Evolutionary conservation across 331 rosid genomes (phyloP).

Genomic region (Pyrus hybrid): DNA sequence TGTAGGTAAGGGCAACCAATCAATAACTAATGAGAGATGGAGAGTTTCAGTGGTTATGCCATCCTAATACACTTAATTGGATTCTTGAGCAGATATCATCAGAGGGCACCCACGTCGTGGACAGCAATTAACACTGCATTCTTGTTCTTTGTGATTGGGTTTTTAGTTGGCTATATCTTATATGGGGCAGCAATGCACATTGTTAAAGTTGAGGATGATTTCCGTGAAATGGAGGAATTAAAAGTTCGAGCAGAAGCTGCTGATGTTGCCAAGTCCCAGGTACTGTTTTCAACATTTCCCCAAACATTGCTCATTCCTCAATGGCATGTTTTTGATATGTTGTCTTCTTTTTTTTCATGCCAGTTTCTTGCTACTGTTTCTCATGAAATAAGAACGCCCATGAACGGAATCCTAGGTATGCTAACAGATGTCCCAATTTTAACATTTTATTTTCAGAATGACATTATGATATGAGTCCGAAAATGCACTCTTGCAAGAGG

Average conservation of each 20-base stretch:
- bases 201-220: constrained; percentile 94
- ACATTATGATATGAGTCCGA: not conserved
- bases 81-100: constrained; percentile 73
- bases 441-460: not conserved
- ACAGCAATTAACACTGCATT: constrained; percentile 55
- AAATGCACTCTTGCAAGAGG: constrained; percentile 9
- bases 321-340: constrained; percentile 13
- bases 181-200: constrained; percentile 92
- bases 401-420: constrained; percentile 95
- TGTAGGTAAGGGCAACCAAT: constrained; percentile 62
- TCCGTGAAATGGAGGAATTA: constrained; percentile 57
- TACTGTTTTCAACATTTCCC: constrained; percentile 19
- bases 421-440: not conserved
- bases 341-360: constrained; percentile 18
- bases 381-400: constrained; percentile 99
- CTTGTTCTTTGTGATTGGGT: constrained; percentile 69
- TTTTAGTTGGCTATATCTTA: constrained; percentile 77
- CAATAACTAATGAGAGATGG: not conserved
- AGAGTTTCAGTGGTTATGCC: not conserved
- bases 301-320: constrained; percentile 1
- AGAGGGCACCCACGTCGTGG: constrained; percentile 78
- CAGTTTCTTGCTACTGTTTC: constrained; percentile 98
- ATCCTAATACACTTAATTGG: constrained; percentile 15
- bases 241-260: constrained; percentile 94
- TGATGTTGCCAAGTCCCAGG: constrained; percentile 97